Conservation (phyloP, 2,329 filamentous ascomycete genomes). For the Endoconidiophora polonica region DNA sequence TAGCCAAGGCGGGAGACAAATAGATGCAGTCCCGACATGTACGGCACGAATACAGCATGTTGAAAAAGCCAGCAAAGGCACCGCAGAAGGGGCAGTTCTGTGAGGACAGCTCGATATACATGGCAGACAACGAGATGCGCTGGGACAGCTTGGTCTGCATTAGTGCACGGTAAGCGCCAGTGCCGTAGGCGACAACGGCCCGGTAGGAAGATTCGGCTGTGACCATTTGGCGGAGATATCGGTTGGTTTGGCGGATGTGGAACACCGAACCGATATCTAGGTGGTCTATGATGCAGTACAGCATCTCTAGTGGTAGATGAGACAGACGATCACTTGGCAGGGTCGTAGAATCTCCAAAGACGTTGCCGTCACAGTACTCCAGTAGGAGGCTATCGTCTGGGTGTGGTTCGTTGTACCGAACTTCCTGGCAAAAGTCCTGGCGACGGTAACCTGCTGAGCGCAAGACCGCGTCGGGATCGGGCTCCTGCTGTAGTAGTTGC, state of each 20-base stretch:
- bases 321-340: background rate
- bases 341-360: too few relatives aligned
- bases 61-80: constrained; percentile 6
- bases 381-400: background rate
- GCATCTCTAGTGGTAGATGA: constrained; percentile 1
- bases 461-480: background rate
- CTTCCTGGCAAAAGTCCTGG: background rate
- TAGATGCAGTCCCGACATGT: constrained; percentile 1
- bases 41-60: background rate
- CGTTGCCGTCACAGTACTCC: background rate
- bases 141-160: background rate
- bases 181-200: background rate
- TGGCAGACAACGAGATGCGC: background rate
- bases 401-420: background rate
- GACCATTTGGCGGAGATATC: background rate
- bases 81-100: constrained; percentile 1
- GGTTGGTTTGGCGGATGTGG: constrained; percentile 1
- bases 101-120: background rate
- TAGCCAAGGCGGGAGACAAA: background rate
- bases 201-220: constrained; percentile 1
- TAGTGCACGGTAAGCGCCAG: background rate
- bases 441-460: background rate
- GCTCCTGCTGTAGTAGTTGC: too few relatives aligned
- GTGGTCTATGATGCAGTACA: background rate
- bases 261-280: constrained; percentile 3